Base-by-base conservation (phyloP, 1,284 basidiomycete genomes). In the Ceratobasidium sp. region DNA sequence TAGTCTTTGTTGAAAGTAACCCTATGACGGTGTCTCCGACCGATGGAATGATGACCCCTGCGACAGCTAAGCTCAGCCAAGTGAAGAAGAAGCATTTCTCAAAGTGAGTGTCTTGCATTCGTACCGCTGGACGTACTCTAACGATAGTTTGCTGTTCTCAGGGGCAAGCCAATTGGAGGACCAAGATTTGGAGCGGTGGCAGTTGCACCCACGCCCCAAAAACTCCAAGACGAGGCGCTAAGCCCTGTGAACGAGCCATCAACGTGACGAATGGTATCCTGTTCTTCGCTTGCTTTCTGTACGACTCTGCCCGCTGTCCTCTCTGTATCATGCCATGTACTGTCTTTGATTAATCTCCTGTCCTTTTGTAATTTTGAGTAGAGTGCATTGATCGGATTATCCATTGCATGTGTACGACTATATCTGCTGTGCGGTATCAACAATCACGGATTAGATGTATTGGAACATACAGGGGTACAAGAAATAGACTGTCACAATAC, bases 31-130 rank as follows among this genome's bases (percentile, higher is more conserved):
- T 95, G 78, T 97, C 96, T 17, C 96, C 96, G 6, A 97, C 96
- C 9, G 96, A 98, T 83, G 94, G 93, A 80, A 86, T 98, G 82
- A 90, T 97, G 87, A 97, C 95, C 3, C 96, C 96, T 0, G 91
- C 90, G 81, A 93, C 95, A 5, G 91, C 95, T 84, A 98, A 97
- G 83, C 88, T 98, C 72, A 91, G 87, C 67, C 92, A 92, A 24
- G 92, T 92, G 2, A 96, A 91, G 87, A 95, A 96, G 87, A 95
- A 95, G 83, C 94, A 95, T 79, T 98, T 97, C 80, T 85, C 84
- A 67, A 97, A 94, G 96, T 97, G 78, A 64, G 93, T 85, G 0
- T 17, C 29, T 41, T 27, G 2, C n/a, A 8, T 29, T 29, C n/a
- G 19, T n/a, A n/a, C 57, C 14, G 1, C 24, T 5, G n/a, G n/a